Percentiles rank a stretch among this genome's conserved stretches.
phyloP scores from a whole-genome alignment of 1,284 basidiomycete genomes.

The Pisolithus thermaeus region DNA sequence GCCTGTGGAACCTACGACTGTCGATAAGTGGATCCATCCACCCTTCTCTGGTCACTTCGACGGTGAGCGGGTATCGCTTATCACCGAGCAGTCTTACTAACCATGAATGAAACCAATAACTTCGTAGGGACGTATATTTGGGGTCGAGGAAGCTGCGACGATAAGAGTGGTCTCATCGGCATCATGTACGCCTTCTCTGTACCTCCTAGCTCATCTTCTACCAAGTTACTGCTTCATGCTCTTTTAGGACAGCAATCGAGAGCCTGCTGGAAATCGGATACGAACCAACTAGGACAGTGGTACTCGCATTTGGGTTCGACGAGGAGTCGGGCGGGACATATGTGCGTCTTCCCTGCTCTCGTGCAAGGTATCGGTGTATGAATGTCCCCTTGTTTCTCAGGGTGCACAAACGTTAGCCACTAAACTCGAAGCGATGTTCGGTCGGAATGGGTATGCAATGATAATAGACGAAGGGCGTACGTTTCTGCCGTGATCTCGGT shows the following conservation, averaged over 20 bases:
- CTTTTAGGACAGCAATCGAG: conserved; percentile 35
- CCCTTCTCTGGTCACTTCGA: conserved; percentile 50
- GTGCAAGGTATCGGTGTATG: background rate
- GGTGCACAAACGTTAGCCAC: conserved; percentile 25
- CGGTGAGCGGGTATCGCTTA: conserved; percentile 19
- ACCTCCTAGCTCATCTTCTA: background rate
- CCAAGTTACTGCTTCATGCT: background rate
- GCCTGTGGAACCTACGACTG: conserved; percentile 48
- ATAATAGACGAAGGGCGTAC: conserved; percentile 43
- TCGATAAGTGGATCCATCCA: conserved; percentile 49
- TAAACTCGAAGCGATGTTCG: conserved; percentile 9
- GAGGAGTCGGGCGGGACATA: conserved; percentile 34
- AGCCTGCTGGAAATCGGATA: conserved; percentile 40
- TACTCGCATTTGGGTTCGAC: conserved; percentile 47
- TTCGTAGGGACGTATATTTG: conserved; percentile 1
- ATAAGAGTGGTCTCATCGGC: conserved; percentile 24
- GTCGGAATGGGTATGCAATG: conserved; percentile 46
- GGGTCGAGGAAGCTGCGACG: conserved; percentile 2
- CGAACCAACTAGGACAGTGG: conserved; percentile 41
- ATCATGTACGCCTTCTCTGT: conserved; percentile 22
- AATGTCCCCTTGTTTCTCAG: conserved; percentile 3
- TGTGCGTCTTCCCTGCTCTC: conserved; percentile 13
- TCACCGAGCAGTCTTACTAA: no score
- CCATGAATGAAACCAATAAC: no score
- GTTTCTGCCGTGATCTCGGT: conserved; percentile 23